Evolutionary conservation across 1,284 basidiomycete genomes (phyloP), one percentile per base, ranked within the genome.

Genomic region (Laetiporus sulphureus): DNA sequence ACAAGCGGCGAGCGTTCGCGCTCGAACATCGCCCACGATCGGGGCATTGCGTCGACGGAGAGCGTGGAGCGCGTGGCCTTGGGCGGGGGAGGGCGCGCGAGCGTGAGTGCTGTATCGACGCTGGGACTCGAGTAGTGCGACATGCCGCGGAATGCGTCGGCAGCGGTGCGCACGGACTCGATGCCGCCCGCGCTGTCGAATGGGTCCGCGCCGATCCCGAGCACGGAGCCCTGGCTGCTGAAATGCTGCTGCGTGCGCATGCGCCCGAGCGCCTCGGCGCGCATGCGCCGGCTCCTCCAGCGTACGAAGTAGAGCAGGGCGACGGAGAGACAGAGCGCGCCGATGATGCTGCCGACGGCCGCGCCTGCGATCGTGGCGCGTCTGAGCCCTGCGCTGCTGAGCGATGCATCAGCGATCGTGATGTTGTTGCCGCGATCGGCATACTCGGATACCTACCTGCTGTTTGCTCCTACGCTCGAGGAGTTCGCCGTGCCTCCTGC

Each of bases 91-190:
- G 20, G 36, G 4, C 18, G 21, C 36, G 25, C 15, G n/a, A 15
- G 19, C 25, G 34, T 34, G 23, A 34, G 20, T 4, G 32, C 33
- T n/a, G n/a, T n/a, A 32, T 25, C 7, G 23, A 35, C 24, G 40
- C 34, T 36, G n/a, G 40, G 40, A 34, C 34, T 42, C 35, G 34
- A 21, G 35, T 36, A 34, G 29, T 42, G 33, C 16, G 30, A 31
- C 35, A 35, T 42, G 21, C 41, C 36, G 22, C 41, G 35, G 30
- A 42, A 42, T 21, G 41, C 41, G 41, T 42, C 41, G 21, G 41
- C 41, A 25, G 21, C 35, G 16, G 41, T 42, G 36, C 32, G 41
- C 32, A 42, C 41, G 41, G 36, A 38, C 41, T 42, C 32, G 36
- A 38, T 38, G 29, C 36, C 41, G 15, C 30, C 33, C 16, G 18